Conservation (phyloP, 352 stramenopile species). For the Peronospora belbahrii region DNA sequence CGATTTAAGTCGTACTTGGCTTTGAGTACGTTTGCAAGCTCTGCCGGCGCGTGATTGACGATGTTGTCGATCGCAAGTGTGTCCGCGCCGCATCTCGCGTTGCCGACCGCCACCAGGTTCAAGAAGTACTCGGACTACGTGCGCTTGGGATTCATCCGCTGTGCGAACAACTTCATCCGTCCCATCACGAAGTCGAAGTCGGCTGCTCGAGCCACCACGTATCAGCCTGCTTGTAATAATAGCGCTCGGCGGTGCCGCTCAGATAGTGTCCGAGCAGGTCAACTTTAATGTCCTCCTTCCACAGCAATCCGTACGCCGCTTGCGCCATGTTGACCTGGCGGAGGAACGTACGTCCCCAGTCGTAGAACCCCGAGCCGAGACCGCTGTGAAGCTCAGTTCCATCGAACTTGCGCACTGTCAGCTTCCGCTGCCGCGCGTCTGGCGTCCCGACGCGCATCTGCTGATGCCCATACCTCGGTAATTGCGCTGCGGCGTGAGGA, state of each 20-base stretch:
- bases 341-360: background rate
- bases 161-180: background rate
- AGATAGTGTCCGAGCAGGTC: background rate
- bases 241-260: background rate
- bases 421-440: too few species aligned
- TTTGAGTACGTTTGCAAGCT: background rate
- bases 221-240: conserved; percentile 1
- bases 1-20: conserved; percentile 1
- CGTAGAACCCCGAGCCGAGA: background rate
- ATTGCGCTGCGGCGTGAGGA: too few species aligned
- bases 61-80: conserved; percentile 7
- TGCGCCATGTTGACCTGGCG: background rate
- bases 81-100: background rate
- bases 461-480: too few species aligned
- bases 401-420: too few species aligned
- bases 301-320: background rate
- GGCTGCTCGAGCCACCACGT: background rate
- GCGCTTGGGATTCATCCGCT: background rate
- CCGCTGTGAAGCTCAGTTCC: too few species aligned
- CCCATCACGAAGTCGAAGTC: conserved; percentile 2
- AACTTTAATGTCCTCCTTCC: background rate
- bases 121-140: conserved; percentile 1
- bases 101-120: background rate
- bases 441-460: too few species aligned
- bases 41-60: conserved; percentile 4